Base-by-base conservation (phyloP, 176 grass and related monocot species). In the Eragrostis nindensis region DNA sequence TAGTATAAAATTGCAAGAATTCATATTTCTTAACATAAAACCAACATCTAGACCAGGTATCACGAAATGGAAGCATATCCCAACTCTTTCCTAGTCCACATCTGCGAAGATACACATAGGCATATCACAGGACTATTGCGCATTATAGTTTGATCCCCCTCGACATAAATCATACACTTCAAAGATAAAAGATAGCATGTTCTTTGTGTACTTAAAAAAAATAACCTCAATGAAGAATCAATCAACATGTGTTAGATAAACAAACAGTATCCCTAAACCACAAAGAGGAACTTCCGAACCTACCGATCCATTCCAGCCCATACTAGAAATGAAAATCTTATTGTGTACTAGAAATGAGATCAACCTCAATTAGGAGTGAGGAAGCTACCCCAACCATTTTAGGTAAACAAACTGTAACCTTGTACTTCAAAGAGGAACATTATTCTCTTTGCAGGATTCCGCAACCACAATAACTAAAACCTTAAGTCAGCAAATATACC, bases 1-100 rank as follows among this genome's bases (percentile, higher is more conserved):
- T 52, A 27, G 11, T 61, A 26, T n/a, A 61, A 61, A 2, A 66
- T 47, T 61, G 18, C 44, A 76, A 80, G 60, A 66, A 17, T 27
- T 16, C 24, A 46, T 79, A 57, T 80, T 54, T 82, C 40, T 75
- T 68, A 29, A 40, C 73, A 21, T 32, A 71, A 76, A 77, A 24
- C 49, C 1, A 80, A 53, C 25, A 19, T 77, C 14, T 67, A 66
- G 24, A 73, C 42, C 65, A 56, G 3, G 64, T 54, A 60, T 50
- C 22, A 82, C 22, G 11, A 36, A 73, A 48, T 62, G 66, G 27
- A 85, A 54, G 32, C 17, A 62, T 49, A 73, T 46, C 43, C 27
- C 11, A 70, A n/a, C 6, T 40, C 25, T 64, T 22, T 41, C 8
- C 66, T 65, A 46, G 27, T 47, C 59, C 70, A 54, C 22, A 13